Evolutionary conservation across 1,284 basidiomycete species (phyloP), one percentile per base, ranked within the genome.

Genomic region (Cutaneotrichosporon spelunceum): DNA sequence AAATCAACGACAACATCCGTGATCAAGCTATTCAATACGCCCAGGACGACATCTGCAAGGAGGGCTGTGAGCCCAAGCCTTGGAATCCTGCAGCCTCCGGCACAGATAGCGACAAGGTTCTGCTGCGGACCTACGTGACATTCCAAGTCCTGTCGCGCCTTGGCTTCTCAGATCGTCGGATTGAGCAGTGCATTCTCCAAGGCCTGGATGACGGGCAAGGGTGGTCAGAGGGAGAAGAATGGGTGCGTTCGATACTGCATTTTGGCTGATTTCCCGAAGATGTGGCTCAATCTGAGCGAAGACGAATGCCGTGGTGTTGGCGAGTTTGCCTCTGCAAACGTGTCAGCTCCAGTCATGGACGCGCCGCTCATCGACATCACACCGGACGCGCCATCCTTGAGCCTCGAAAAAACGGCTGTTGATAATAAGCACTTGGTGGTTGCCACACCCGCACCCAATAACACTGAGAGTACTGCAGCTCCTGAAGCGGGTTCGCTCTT

Each of bases 151-250:
- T 99, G n/a, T 82, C 88, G 62, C 84, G 88, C 57, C 82, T 95
- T n/a, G 92, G 91, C 1, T 94, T 94, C 76, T 78, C 84, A 0
- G 85, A 90, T 66, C 83, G 81, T 9, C 82, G 86, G 61, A 68
- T 76, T 2, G 63, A 58, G 24, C 62, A 76, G 53, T 73, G 72
- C 36, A 86, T 93, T 10, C 19, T 70, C 13, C 56, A 72, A 36
- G 75, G 71, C 3, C 19, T 76, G 1, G 55, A 57, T 19, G 69
- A 79, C 2, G 73, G 86, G 1, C 81, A 90, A 21, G 90, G 93
- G 8, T 82, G 96, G 45, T 93, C 97, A 23, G 90, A 94, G 60
- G 93, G 90, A n/a, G 83, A 91, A 60, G 89, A 93, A 71, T 96
- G 93, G 92, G 93, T 94, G 69, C 64, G 86, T 76, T 21, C 11